Base-by-base conservation (phyloP, 768 basidiomycete species). In the Pulveroboletus frians region DNA sequence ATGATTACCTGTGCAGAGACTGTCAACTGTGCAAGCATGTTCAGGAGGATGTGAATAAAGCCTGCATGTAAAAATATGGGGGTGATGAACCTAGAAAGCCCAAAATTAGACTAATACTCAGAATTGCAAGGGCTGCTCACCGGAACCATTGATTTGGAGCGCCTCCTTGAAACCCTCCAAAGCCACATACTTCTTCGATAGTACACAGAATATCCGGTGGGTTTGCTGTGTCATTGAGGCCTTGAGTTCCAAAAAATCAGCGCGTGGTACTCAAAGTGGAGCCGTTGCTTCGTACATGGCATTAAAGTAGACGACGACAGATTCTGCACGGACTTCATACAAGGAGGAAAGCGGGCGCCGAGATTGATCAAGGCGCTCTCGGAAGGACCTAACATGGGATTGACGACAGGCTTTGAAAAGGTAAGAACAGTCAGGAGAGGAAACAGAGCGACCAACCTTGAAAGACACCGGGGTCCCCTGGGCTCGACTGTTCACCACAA, bases 21-120 rank as follows among this genome's bases (percentile, higher is more conserved):
- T 0, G 79, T 80, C 49, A 88, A 65, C 58, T 95, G 94, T 13
- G 85, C 93, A 26, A 94, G 64, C 84, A 97, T 87, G 63, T 99
- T 99, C 52, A 99, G 62, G 4, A 85, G 56, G 31, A 95, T 75
- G 64, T 99, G 95, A n/a, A 99, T 74, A 49, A 99, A 75, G n/a
- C 95, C 95, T 10, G 92, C 96, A 58, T 98, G 95, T 5, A 97
- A 69, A 63, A 98, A 96, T 43, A 95, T 87, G 9, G 93, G 79
- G 2, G 84, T 83, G 57, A 93, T 85, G 62, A 94, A 94, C 54
- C 90, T 88, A 56, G 29, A 43, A 27, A 6, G 39, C 27, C 6
- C 35, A 15, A 38, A 15, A 38, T 63, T 42, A 57, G 20, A 77
- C 71, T 74, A 63, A 60, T 32, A 76, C 78, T 74, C 73, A 75